phyloP scores from a whole-genome alignment of 2,329 filamentous ascomycete species.

The Neospermospora avenae region DNA sequence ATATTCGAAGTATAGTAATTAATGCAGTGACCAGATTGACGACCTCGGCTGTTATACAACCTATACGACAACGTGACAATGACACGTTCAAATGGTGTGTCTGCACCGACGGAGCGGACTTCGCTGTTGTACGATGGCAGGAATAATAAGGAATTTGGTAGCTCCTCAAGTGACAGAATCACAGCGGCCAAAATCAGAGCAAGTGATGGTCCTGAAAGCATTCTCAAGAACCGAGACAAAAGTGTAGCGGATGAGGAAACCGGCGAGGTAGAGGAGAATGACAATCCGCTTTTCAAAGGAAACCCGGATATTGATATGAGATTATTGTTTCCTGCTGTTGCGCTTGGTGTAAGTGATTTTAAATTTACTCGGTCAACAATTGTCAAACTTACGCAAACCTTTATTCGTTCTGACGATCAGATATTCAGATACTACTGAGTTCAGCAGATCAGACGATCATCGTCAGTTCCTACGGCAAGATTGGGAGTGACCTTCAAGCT shows the following conservation, averaged over 20 bases:
- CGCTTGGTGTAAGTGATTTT: slow-evolving; percentile 52
- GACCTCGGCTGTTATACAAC: not conserved
- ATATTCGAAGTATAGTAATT: too few relatives aligned
- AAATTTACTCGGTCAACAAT: too few relatives aligned
- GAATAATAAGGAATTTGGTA: not conserved
- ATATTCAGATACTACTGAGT: slow-evolving; percentile 61
- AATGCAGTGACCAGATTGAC: not conserved
- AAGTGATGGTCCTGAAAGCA: slow-evolving; percentile 1
- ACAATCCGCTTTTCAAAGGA: slow-evolving; percentile 26
- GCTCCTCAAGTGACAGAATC: not conserved
- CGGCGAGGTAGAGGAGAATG: slow-evolving; percentile 13
- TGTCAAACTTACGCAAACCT: not conserved
- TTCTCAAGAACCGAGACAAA: not conserved
- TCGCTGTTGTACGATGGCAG: not conserved
- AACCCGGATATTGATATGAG: slow-evolving; percentile 39
- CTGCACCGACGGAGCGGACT: slow-evolving; percentile 1
- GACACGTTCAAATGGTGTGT: not conserved
- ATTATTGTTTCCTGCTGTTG: slow-evolving; percentile 58
- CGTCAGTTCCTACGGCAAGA: slow-evolving; percentile 73
- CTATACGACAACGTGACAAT: not conserved
- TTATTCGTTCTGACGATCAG: not conserved
- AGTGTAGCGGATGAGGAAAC: slow-evolving; percentile 13
- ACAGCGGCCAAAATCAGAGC: not conserved
- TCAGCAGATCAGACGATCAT: slow-evolving; percentile 76
- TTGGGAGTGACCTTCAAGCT: slow-evolving; percentile 71